Base-by-base conservation (phyloP, 169 alveolate genomes). In the Eimeria necatrix region DNA sequence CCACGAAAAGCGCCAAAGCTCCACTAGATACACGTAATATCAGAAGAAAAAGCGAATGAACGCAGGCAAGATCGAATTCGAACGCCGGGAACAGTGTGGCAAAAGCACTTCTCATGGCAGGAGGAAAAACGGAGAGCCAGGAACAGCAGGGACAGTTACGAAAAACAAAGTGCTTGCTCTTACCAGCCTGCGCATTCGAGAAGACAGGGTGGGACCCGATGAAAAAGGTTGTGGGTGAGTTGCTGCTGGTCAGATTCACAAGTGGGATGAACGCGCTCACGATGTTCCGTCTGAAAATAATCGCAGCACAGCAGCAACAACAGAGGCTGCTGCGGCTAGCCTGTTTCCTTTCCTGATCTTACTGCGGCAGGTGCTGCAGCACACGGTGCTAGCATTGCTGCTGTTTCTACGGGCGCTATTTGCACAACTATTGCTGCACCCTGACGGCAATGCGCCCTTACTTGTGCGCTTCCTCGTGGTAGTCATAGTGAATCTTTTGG, bases 221-320 rank as follows among this genome's bases (percentile, higher is more conserved):
- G 59, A 90, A n/a, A 85, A 90, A 90, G 16, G 95, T 74, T n/a
- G 95, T 93, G 18, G 95, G 87, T 32, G 95, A 93, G 74, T 93
- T 80, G 68, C n/a, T 51, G 68, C 86, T 22, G 32, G 32, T 18
- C n/a, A 93, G 49, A 74, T 93, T 70, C 74, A 93, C 95, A 2
- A 93, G 93, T 7, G 95, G 95, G 59, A 93, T 46, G 56, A 93
- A 93, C n/a, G 95, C 95, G 52, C 80, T 93, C 76, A 81, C 85
- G 22, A 93, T 93, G 74, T 81, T 93, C 8, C 95, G 86, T 86
- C 95, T 93, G 64, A 64, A 70, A 41, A 74, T 22, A 22, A 7
- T 18, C 32, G 59, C 18, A 60, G 16, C 46, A 26, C 64, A n/a
- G 84, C 88, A 56, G 86, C 74, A 59, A 49, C 46, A 22, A 14